phyloP scores from a whole-genome alignment of 176 grass and related monocot species.

The Ensete glaucum region DNA sequence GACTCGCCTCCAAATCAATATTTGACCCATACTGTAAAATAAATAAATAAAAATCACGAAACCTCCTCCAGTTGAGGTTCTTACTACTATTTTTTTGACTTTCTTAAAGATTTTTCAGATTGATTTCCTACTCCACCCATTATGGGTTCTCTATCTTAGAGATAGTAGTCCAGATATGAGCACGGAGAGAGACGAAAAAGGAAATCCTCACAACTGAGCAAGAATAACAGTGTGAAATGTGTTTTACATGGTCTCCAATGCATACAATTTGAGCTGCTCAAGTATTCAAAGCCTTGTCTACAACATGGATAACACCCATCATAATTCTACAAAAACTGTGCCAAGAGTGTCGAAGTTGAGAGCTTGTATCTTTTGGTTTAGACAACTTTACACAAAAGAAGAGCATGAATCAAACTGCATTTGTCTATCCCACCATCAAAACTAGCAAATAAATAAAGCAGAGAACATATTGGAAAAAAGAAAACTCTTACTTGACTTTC shows the following conservation, averaged over 20 bases:
- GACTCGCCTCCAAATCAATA: too few species aligned
- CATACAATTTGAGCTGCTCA: neutral
- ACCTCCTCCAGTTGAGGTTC: neutral
- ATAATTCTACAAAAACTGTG: too few species aligned
- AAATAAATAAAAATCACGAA: neutral
- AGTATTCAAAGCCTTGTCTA: neutral
- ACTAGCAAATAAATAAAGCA: neutral
- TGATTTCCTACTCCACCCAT: neutral
- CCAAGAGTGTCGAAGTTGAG: neutral
- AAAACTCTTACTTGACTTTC: slow-evolving; percentile 62
- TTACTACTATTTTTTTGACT: neutral
- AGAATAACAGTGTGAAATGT: neutral
- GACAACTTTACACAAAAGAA: neutral
- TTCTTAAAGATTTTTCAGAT: neutral
- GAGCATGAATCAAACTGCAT: slow-evolving; percentile 1
- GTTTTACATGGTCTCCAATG: neutral
- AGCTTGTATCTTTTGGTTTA: neutral
- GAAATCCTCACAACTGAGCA: neutral
- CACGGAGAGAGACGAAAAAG: neutral
- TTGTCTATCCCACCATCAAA: neutral
- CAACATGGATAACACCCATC: neutral
- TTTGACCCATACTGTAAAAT: too few species aligned
- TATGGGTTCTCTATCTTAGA: neutral
- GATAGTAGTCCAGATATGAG: neutral
- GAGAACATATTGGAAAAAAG: neutral